phyloP scores from a whole-genome alignment of 1,284 basidiomycete species.

The Ceratobasidium sp. region DNA sequence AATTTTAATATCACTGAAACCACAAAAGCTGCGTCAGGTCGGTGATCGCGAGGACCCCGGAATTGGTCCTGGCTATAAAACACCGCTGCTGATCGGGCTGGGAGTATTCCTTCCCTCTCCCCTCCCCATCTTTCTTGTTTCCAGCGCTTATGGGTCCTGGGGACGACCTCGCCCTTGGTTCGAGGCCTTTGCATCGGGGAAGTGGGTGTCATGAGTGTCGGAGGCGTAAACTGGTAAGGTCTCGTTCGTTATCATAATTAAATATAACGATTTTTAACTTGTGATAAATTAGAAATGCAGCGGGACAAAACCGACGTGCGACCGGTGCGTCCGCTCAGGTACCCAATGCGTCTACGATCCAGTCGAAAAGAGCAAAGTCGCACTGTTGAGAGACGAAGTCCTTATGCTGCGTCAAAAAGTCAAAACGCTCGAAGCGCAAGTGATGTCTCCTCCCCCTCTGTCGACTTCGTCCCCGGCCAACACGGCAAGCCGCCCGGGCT shows the following conservation, averaged over 20 bases:
- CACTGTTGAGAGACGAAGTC: conserved; percentile 37
- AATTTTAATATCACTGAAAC: too few relatives aligned
- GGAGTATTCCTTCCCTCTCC: too few relatives aligned
- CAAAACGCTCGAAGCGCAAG: conserved; percentile 11
- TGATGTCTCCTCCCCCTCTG: neutral
- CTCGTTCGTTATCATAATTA: too few relatives aligned
- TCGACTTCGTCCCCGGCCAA: neutral
- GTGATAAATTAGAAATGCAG: conserved; percentile 24
- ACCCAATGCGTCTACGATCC: conserved; percentile 33
- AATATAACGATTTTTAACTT: too few relatives aligned
- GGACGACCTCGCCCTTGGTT: conserved; percentile 2
- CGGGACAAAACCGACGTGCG: conserved; percentile 40
- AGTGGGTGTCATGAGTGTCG: conserved; percentile 41
- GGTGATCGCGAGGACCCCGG: conserved; percentile 4
- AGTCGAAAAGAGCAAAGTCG: conserved; percentile 42
- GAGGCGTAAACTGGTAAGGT: conserved; percentile 30
- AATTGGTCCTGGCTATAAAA: conserved; percentile 2
- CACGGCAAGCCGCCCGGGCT: neutral
- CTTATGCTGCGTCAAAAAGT: conserved; percentile 38
- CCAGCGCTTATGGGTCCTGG: conserved; percentile 20
- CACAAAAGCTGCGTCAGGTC: neutral
- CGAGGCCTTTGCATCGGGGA: conserved; percentile 26
- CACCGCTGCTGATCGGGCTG: neutral
- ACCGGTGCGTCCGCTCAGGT: conserved; percentile 27
- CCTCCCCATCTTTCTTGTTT: neutral